phyloP scores from a whole-genome alignment of 1,284 basidiomycete species.

The Cryptococcus sp. region DNA sequence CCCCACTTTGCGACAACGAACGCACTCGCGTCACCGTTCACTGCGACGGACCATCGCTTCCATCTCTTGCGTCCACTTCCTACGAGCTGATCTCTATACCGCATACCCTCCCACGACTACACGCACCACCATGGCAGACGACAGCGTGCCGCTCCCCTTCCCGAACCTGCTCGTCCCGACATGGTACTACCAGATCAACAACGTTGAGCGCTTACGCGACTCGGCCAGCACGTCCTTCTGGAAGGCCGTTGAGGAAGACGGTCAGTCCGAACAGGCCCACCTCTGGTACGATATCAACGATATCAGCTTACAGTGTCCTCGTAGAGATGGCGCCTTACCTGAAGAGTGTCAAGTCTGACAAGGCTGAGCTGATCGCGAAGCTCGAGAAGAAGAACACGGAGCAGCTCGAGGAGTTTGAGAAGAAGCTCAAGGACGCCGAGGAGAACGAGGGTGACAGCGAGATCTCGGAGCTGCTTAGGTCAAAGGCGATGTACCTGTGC shows the following conservation, averaged over 20 bases:
- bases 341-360: slow-evolving; percentile 48
- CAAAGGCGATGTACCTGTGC: slow-evolving; percentile 82
- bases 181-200: slow-evolving; percentile 68
- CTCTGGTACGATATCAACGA: background rate
- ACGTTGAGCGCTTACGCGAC: slow-evolving; percentile 63
- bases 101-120: background rate
- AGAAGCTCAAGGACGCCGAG: slow-evolving; percentile 76
- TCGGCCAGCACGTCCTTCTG: slow-evolving; percentile 65
- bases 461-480: slow-evolving; percentile 79
- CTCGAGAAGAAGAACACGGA: slow-evolving; percentile 74
- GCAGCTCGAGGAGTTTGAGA: slow-evolving; percentile 73
- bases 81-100: background rate
- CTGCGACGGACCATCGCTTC: background rate
- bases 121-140: slow-evolving; percentile 65
- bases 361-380: slow-evolving; percentile 61
- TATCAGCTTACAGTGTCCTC: slow-evolving; percentile 5
- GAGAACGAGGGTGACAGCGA: slow-evolving; percentile 92
- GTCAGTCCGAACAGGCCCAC: slow-evolving; percentile 52
- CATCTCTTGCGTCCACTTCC: background rate
- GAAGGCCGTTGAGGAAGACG: slow-evolving; percentile 77
- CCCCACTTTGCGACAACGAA: background rate
- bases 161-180: slow-evolving; percentile 80
- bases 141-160: slow-evolving; percentile 69
- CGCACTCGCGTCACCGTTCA: slow-evolving; percentile 17
- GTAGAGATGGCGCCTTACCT: slow-evolving; percentile 80